Conservation (phyloP, 169 alveolate species). For the Eimeria necatrix region DNA sequence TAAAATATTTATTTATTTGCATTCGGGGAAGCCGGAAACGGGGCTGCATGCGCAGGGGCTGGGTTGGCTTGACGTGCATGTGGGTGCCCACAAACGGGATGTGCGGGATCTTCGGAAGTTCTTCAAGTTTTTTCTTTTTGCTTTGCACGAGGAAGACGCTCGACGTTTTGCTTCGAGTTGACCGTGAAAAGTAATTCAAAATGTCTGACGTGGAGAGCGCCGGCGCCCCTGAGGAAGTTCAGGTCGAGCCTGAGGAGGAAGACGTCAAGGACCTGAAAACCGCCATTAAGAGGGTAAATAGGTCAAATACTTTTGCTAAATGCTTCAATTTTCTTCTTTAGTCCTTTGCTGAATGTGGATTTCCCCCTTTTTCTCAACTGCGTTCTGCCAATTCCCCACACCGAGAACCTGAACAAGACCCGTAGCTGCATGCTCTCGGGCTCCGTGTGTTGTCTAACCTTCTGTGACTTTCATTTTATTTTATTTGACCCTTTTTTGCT, state of each 20-base stretch:
- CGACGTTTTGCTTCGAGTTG: slow-evolving; percentile 24
- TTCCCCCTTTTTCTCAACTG: not conserved
- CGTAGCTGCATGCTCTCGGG: no score
- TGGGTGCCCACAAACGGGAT: not conserved
- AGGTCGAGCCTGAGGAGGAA: slow-evolving; percentile 76
- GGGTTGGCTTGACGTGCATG: not conserved
- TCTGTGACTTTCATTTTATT: no score
- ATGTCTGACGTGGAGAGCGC: slow-evolving; percentile 79
- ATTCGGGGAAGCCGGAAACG: not conserved
- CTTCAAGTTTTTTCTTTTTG: not conserved
- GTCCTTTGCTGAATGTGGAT: not conserved
- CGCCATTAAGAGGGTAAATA: slow-evolving; percentile 75
- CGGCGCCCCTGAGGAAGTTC: slow-evolving; percentile 63
- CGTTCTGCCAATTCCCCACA: no score
- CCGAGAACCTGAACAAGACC: no score
- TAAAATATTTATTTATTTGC: not conserved
- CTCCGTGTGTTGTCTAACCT: no score
- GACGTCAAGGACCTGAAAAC: slow-evolving; percentile 79
- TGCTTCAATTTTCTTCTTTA: not conserved
- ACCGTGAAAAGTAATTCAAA: slow-evolving; percentile 46
- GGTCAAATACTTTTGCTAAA: not conserved
- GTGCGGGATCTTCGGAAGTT: not conserved
- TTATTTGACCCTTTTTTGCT: no score
- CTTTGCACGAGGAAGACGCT: slow-evolving; percentile 68
- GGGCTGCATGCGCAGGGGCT: no score